A percentile compares a stretch with the other conserved stretches of the same genome.
phyloP scores from a whole-genome alignment of 164 flowering plant genomes.

The Dillenia turbinata region DNA sequence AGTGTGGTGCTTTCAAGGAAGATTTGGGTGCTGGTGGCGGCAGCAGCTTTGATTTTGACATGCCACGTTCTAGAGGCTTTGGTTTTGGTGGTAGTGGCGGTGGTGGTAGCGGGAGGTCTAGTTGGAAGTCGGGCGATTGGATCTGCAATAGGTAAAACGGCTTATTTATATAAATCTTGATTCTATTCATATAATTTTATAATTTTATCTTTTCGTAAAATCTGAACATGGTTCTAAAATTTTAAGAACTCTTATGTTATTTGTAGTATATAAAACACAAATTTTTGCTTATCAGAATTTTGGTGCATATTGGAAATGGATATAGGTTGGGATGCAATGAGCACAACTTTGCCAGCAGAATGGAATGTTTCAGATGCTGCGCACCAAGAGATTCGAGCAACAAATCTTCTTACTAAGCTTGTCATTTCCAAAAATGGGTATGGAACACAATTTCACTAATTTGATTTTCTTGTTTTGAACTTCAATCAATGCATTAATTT shows the following conservation, averaged over 20 bases:
- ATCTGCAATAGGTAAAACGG: constrained; percentile 68
- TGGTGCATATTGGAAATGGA: not conserved
- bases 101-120: constrained; percentile 41
- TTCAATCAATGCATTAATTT: not conserved
- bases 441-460: not conserved
- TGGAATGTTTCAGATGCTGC: constrained; percentile 94
- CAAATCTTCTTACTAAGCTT: constrained; percentile 35
- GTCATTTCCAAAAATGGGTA: constrained; percentile 28
- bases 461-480: not conserved
- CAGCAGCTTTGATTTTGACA: constrained; percentile 25
- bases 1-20: constrained; percentile 87
- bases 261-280: too few relatives aligned
- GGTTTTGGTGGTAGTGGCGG: constrained; percentile 31
- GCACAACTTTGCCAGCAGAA: constrained; percentile 97
- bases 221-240: not conserved
- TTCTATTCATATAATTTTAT: not conserved
- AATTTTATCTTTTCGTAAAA: not conserved
- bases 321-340: constrained; percentile 88
- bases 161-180: not conserved
- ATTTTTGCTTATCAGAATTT: not conserved
- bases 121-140: constrained; percentile 99
- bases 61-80: constrained; percentile 34
- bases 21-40: constrained; percentile 41
- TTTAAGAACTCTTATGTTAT: not conserved
- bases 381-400: constrained; percentile 72